Base-by-base conservation (phyloP, 2,329 filamentous ascomycete genomes). In the Colletotrichum sidae region DNA sequence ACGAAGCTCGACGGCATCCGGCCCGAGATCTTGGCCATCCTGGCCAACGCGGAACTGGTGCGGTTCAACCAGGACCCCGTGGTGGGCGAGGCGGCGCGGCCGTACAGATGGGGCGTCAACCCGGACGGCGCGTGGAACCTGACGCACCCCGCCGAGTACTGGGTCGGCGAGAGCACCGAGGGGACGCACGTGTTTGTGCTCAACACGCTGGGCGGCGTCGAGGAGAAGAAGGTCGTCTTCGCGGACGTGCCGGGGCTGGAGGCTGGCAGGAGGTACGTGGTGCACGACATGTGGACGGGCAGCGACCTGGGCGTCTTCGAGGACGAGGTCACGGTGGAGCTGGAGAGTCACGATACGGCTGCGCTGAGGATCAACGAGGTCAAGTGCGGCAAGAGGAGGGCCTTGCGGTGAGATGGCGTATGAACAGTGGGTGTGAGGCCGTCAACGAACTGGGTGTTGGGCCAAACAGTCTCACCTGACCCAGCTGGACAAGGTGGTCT, bases 81-180 rank as follows among this genome's bases (percentile, higher is more conserved):
- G 2, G 69, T 77, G 15, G 83, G 82, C 2, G 72, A 69, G 2
- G 75, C 82, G 2, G 82, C 82, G 0, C 74, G 72, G 69, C 83
- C 83, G 0, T 82, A 79, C 70, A 79, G 80, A 60, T 83, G 80
- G 81, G 84, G 84, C 1, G 74, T 78, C 4, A 85, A 86, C 66
- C 73, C 78, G 0, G 79, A 85, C 68, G 81, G 79, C 70, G 84
- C 83, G 0, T 86, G 79, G 71, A 83, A 87, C 68, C 69, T 72
- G 13, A 79, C 77, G 0, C 73, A 80, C 59, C 83, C 83, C 4
- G 82, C 84, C 2, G 80, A 84, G 72, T 85, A 79, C 72, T 86
- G 82, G 82, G 75, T 79, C 1, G 83, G 83, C 0, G 72, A 72
- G 33, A 81, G 77, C 3, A 72, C 72, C 8, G 70, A 76, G 15